Evolutionary conservation across 75 land plant species (phyloP).

Genomic region (Sequoia sempervirens): DNA sequence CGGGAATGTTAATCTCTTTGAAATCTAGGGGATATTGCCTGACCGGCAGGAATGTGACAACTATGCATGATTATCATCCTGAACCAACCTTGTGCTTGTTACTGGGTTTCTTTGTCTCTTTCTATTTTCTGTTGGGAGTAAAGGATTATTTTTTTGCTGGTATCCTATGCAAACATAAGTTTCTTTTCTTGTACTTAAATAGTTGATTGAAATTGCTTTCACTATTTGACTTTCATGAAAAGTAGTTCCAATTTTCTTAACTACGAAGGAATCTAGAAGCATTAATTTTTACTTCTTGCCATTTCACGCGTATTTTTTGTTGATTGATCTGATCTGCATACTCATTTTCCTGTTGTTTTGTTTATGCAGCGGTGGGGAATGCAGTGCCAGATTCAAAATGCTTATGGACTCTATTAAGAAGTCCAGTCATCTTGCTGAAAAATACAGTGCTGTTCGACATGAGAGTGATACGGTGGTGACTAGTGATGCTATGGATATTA

Average conservation of each 20-base stretch:
- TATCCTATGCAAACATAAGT: background rate
- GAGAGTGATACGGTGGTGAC: constrained; percentile 63
- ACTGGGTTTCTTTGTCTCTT: background rate
- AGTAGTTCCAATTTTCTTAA: background rate
- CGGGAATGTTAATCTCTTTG: background rate
- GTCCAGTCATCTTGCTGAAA: constrained; percentile 59
- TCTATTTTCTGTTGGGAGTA: background rate
- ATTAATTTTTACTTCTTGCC: background rate
- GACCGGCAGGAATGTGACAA: background rate
- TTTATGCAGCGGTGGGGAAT: constrained; percentile 76
- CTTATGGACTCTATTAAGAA: constrained; percentile 74
- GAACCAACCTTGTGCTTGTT: background rate
- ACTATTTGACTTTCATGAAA: background rate
- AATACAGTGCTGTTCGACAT: constrained; percentile 75
- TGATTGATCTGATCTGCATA: background rate
- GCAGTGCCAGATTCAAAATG: constrained; percentile 73
- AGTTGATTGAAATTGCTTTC: background rate
- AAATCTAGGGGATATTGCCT: background rate
- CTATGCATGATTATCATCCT: background rate
- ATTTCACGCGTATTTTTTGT: background rate
- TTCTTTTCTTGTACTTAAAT: constrained; percentile 9
- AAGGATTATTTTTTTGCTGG: background rate
- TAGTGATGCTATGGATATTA: constrained; percentile 36
- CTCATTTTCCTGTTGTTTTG: background rate
- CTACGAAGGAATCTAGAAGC: constrained; percentile 1